Percentiles rank a stretch among this genome's conserved stretches.
These are phyloP conservation scores for Fusarium luffae DNA, from an alignment of 2,329 filamentous ascomycete genomes.

Conservation along the genomic window DNA sequence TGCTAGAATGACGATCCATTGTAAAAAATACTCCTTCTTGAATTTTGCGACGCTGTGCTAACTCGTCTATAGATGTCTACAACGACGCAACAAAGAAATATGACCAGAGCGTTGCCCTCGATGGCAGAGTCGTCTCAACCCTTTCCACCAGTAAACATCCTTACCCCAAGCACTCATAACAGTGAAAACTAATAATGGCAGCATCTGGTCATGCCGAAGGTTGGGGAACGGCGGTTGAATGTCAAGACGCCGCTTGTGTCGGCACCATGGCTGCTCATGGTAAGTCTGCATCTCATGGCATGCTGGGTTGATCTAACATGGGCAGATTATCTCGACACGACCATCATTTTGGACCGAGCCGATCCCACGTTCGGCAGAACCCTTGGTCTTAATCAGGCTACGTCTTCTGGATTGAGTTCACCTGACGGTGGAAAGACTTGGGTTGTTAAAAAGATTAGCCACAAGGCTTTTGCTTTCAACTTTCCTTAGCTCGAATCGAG, in stretches of 20 bases:
- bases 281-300: not conserved
- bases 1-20: slow-evolving; percentile 24
- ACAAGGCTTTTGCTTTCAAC: slow-evolving; percentile 27
- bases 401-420: slow-evolving; percentile 22
- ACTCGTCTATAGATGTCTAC: slow-evolving; percentile 10
- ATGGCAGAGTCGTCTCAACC: slow-evolving; percentile 11
- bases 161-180: fast-evolving
- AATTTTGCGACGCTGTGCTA: fast-evolving
- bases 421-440: slow-evolving; percentile 34
- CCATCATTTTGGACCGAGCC: slow-evolving; percentile 19
- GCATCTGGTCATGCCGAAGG: slow-evolving; percentile 28
- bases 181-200: not conserved
- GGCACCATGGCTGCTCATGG: slow-evolving; percentile 18
- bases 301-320: not conserved
- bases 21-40: not conserved
- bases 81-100: slow-evolving; percentile 31
- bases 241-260: slow-evolving; percentile 31
- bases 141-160: slow-evolving; percentile 17
- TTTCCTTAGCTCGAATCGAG: not conserved
- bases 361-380: slow-evolving; percentile 19
- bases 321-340: slow-evolving; percentile 25
- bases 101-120: slow-evolving; percentile 24
- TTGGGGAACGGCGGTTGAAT: slow-evolving; percentile 35
- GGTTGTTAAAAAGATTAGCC: slow-evolving; percentile 23
- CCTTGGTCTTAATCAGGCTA: slow-evolving; percentile 20